A percentile compares a stretch with the other conserved stretches of the same genome.
Conservation (phyloP, 352 stramenopile species). For the Phytopythium aichiense region DNA sequence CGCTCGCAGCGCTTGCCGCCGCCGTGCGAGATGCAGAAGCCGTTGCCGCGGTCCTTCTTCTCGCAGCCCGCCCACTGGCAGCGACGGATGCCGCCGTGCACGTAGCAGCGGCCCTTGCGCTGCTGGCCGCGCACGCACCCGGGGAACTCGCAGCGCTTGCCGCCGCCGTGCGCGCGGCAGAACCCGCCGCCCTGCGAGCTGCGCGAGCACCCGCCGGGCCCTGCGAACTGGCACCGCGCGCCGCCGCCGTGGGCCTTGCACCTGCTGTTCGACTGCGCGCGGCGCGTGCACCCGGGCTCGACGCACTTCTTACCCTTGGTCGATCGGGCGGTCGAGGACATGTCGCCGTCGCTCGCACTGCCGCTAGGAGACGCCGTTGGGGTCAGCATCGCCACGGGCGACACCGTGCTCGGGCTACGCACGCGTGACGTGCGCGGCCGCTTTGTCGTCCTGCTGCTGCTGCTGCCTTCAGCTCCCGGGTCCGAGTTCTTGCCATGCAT, state of each 20-base stretch:
- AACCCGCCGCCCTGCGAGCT: slow-evolving; percentile 79
- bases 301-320: slow-evolving; percentile 78
- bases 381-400: neutral
- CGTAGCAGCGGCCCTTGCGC: slow-evolving; percentile 81
- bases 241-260: slow-evolving; percentile 79
- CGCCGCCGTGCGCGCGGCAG: slow-evolving; percentile 73
- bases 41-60: slow-evolving; percentile 85
- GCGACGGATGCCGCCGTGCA: slow-evolving; percentile 79
- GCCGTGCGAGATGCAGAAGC: slow-evolving; percentile 66
- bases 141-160: slow-evolving; percentile 75
- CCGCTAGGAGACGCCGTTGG: slow-evolving; percentile 15
- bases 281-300: slow-evolving; percentile 47
- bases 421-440: neutral
- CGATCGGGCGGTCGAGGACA: slow-evolving; percentile 14
- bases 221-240: slow-evolving; percentile 61
- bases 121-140: slow-evolving; percentile 71
- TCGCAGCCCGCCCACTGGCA: slow-evolving; percentile 70
- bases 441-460: neutral
- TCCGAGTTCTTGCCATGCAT: slow-evolving; percentile 3
- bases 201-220: slow-evolving; percentile 52
- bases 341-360: slow-evolving; percentile 15
- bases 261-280: slow-evolving; percentile 77
- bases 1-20: slow-evolving; percentile 52
- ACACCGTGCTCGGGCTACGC: slow-evolving; percentile 3
- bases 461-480: no score